Evolutionary conservation across 2,329 filamentous ascomycete genomes (phyloP).

Genomic region (Cladosporium sp.): DNA sequence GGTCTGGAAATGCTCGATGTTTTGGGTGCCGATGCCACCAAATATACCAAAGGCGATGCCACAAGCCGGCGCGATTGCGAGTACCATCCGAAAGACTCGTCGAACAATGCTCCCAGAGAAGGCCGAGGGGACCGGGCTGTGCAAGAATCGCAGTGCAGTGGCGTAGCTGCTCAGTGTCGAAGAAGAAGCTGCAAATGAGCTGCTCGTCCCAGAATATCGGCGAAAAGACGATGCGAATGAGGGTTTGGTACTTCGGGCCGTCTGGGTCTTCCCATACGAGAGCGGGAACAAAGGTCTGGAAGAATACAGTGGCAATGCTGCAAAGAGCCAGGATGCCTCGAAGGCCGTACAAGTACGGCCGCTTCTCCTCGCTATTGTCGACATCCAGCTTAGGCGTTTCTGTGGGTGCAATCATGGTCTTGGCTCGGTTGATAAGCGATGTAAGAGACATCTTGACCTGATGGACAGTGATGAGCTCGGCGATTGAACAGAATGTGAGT

Average conservation of each 20-base stretch:
- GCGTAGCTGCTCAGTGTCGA: slow-evolving; percentile 44
- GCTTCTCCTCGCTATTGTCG: not conserved
- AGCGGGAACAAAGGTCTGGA: slow-evolving; percentile 42
- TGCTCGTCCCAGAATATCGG: slow-evolving; percentile 45
- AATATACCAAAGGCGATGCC: slow-evolving; percentile 38
- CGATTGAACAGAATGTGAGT: too few species aligned
- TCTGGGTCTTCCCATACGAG: slow-evolving; percentile 35
- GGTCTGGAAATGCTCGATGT: slow-evolving; percentile 37
- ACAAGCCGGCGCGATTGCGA: slow-evolving; percentile 39
- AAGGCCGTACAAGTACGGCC: slow-evolving; percentile 39
- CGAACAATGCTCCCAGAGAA: slow-evolving; percentile 41
- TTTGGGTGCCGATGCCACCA: slow-evolving; percentile 27
- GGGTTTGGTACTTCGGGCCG: slow-evolving; percentile 38
- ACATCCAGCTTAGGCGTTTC: too few species aligned
- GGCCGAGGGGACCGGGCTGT: slow-evolving; percentile 30
- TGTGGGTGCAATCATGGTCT: too few species aligned
- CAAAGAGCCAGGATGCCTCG: slow-evolving; percentile 42
- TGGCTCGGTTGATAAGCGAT: too few species aligned
- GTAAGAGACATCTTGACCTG: too few species aligned
- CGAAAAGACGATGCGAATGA: slow-evolving; percentile 43
- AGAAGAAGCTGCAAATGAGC: slow-evolving; percentile 44
- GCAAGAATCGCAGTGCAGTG: slow-evolving; percentile 41
- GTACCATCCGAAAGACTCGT: slow-evolving; percentile 39
- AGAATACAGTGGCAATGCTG: slow-evolving; percentile 44
- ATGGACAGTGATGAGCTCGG: too few species aligned